phyloP scores from a whole-genome alignment of 2,329 filamentous ascomycete species.

The Paraconiothyrium brasiliense region DNA sequence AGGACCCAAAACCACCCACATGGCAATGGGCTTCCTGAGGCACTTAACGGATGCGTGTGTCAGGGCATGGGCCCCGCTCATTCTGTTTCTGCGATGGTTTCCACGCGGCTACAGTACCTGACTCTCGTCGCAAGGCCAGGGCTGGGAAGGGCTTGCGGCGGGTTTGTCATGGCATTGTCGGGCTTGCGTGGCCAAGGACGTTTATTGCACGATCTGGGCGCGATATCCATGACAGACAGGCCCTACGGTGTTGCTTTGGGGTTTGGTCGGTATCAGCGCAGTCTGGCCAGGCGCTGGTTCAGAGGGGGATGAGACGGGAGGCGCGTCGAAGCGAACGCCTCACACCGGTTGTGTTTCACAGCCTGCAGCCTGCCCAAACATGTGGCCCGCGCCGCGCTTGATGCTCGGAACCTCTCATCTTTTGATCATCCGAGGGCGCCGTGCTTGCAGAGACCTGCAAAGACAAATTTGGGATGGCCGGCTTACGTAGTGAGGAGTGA shows the following conservation, averaged over 20 bases:
- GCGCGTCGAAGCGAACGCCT: slow-evolving; percentile 37
- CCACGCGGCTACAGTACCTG: slow-evolving; percentile 38
- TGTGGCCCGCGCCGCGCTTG: slow-evolving; percentile 12
- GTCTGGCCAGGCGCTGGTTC: slow-evolving; percentile 46
- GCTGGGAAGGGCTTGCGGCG: slow-evolving; percentile 27
- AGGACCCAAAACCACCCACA: slow-evolving; percentile 43
- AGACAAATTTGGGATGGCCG: slow-evolving; percentile 4
- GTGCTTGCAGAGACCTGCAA: slow-evolving; percentile 6
- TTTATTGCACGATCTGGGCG: slow-evolving; percentile 25
- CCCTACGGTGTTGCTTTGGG: slow-evolving; percentile 25
- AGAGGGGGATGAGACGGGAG: slow-evolving; percentile 44
- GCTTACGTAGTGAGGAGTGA: slow-evolving; percentile 4
- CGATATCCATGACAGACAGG: slow-evolving; percentile 34
- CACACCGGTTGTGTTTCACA: slow-evolving; percentile 44
- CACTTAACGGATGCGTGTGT: slow-evolving; percentile 36
- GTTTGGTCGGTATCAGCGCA: slow-evolving; percentile 42
- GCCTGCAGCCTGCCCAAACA: slow-evolving; percentile 18
- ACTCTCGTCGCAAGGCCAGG: slow-evolving; percentile 36
- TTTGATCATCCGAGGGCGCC: slow-evolving; percentile 18
- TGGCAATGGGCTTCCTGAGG: slow-evolving; percentile 37
- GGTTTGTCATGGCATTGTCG: slow-evolving; percentile 37
- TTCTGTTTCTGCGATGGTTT: slow-evolving; percentile 45
- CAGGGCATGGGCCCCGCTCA: slow-evolving; percentile 29
- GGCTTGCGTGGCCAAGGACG: slow-evolving; percentile 31
- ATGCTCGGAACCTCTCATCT: slow-evolving; percentile 13